Percentiles rank a stretch among this genome's conserved stretches.
Conservation (phyloP, 306 rosid genomes). For the Alnus rubra region DNA sequence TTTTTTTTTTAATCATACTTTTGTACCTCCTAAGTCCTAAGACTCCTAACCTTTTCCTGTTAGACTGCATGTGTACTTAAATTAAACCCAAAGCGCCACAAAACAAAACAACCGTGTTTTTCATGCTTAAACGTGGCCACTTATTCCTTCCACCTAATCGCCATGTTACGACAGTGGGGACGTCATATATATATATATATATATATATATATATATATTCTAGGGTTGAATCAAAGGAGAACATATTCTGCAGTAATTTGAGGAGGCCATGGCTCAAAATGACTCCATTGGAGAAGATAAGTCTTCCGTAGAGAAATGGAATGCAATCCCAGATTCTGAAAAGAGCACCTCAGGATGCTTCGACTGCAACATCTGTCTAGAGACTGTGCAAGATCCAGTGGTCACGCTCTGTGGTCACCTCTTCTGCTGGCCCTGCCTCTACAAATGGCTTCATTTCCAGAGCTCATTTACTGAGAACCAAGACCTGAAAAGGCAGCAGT, state of each 20-base stretch:
- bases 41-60: too few species aligned
- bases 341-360: slow-evolving; percentile 46
- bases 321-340: slow-evolving; percentile 36
- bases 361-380: slow-evolving; percentile 93
- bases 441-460: slow-evolving; percentile 70
- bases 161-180: too few species aligned
- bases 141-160: too few species aligned
- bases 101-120: too few species aligned
- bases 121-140: too few species aligned
- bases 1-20: too few species aligned
- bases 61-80: too few species aligned
- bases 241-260: slow-evolving; percentile 31
- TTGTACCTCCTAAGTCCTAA: too few species aligned
- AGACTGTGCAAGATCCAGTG: slow-evolving; percentile 78
- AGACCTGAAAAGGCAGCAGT: slow-evolving; percentile 37
- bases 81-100: too few species aligned
- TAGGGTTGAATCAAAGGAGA: neutral
- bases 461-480: slow-evolving; percentile 25
- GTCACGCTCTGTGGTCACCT: slow-evolving; percentile 97
- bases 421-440: slow-evolving; percentile 98
- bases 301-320: slow-evolving; percentile 42
- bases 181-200: too few species aligned
- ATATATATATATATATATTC: too few species aligned
- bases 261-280: slow-evolving; percentile 35
- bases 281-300: slow-evolving; percentile 43